Evolutionary conservation across 202 grass and related monocot species (phyloP), one percentile per base, ranked within the genome.

Genomic region (Setaria viridis): DNA sequence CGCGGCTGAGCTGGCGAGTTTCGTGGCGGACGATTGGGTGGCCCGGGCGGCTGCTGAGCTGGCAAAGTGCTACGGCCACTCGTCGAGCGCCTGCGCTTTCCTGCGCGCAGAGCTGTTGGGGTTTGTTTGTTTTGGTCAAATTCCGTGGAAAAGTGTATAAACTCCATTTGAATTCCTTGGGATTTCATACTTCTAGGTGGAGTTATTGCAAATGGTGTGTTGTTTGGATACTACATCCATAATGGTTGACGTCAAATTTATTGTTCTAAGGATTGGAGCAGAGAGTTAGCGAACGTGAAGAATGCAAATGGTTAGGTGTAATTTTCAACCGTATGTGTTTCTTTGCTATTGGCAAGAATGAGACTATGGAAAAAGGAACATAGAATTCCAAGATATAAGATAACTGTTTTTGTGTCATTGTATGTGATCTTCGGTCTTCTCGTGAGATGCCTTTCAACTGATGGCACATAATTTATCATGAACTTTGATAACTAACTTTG

Each of bases 61-160:
- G 82, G 67, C 69, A 39, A 62, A 60, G n/a, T 20, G 62, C 62
- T 76, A 30, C 11, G 71, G 39, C 20, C 85, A 68, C 70, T 76
- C 67, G 16, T 13, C 48, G 20, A 11, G 34, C 55, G 34, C 34
- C 34, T 35, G 34, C 3, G 34, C 34, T 43, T 43, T 43, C 10
- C 32, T 30, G 55, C 25, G 50, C 50, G 13, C 9, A 0, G 17
- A 39, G 33, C 10, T 7, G 50, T 48, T 10, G 76, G 41, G 41
- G 9, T 4, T 50, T 25, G 25, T 25, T 32, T 67, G 45, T 35
- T 53, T 15, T 15, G 10, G 47, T 20, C 30, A 80, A 67, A 80
- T 53, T 51, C 47, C 13, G 9, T 15, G 19, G 17, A 41, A 79
- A 49, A 9, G 5, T 1, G 39, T 30, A 30, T 2, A 17, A 48